Evolutionary conservation across 352 stramenopile genomes (phyloP), one percentile per base, ranked within the genome.

Genomic region (Phytophthora tubulina): DNA sequence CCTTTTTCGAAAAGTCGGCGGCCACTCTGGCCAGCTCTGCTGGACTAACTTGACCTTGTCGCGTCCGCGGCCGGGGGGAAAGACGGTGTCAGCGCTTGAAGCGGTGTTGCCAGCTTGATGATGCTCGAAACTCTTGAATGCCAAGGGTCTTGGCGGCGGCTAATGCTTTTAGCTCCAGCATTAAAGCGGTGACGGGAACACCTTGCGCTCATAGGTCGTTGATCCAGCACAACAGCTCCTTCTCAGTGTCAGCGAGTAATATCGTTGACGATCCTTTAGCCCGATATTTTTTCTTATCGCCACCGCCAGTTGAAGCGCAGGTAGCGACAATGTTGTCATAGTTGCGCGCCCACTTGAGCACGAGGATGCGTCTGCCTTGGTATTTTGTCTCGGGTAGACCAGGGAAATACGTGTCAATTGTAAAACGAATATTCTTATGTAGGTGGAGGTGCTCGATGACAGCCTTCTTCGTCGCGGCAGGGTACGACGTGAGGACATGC

Each of bases 1-100:
- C 30, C 15, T 41, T 45, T 14, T 3, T 6, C 4, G 30, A 6
- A 42, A 53, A 63, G 4, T 53, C 31, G 6, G 31, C 15, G 14
- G 41, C 41, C 8, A 63, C 44, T 41, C 30, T 52, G 4, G 31
- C 42, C 6, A 63, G 30, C 13, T 52, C 41, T 45, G 15, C 27
- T 13, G 55, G 30, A 6, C 11, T 53, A 15, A 53, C 30, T 45
- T 53, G 55, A 17, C 42, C 55, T 53, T 63, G 55, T 4, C 55
- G 42, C 21, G 55, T 63, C 11, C 55, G 41, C 7, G 41, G 46
- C n/a, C 42, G 30, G 14, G 46, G 38, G 6, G 55, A 63, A 30
- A 63, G 31, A 30, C 31, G 41, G 15, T 63, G 30, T 4, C 55
- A 41, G 3, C 39, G 14, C n/a, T 54, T 52, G 15, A 63, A 63